These are phyloP conservation scores for Xylaria sp. DNA, from an alignment of 2,329 filamentous ascomycete genomes.

Conservation along the genomic window DNA sequence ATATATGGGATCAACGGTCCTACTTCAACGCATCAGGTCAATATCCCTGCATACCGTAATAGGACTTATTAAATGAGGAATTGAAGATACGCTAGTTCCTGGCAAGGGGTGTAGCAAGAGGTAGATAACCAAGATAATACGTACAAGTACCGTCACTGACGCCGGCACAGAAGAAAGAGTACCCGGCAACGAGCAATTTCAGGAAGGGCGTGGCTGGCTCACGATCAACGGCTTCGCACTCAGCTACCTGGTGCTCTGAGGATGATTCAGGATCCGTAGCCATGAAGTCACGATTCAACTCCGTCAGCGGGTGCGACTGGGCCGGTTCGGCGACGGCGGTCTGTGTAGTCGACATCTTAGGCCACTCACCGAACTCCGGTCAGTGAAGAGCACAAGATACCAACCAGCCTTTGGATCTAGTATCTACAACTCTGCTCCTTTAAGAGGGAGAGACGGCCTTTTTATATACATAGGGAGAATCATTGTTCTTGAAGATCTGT, in stretches of 20 bases:
- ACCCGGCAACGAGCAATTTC: constrained; percentile 65
- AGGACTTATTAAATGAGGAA: background rate
- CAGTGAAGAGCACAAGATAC: too few relatives aligned
- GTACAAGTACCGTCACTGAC: constrained; percentile 69
- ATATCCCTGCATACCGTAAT: background rate
- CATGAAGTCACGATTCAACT: constrained; percentile 33
- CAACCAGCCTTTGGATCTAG: background rate
- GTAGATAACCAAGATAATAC: constrained; percentile 2
- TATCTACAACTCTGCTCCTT: background rate
- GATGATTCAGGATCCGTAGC: constrained; percentile 40
- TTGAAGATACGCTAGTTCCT: background rate
- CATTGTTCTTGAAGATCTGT: constrained; percentile 8
- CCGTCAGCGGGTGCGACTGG: constrained; percentile 43
- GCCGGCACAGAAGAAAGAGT: constrained; percentile 74
- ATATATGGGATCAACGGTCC: constrained; percentile 73
- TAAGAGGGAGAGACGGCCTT: background rate
- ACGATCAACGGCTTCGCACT: constrained; percentile 35
- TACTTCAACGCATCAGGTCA: constrained; percentile 46
- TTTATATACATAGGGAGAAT: constrained; percentile 22
- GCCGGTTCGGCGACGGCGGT: constrained; percentile 34
- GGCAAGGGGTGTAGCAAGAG: background rate
- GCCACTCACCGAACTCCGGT: background rate
- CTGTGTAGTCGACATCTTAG: constrained; percentile 38
- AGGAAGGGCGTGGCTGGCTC: constrained; percentile 49
- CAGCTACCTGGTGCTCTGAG: constrained; percentile 30